Percentiles rank a stretch among this genome's conserved stretches.
These are phyloP conservation scores for Mollisiaceae sp. DNA, from an alignment of 2,329 filamentous ascomycete species.

Conservation along the genomic window DNA sequence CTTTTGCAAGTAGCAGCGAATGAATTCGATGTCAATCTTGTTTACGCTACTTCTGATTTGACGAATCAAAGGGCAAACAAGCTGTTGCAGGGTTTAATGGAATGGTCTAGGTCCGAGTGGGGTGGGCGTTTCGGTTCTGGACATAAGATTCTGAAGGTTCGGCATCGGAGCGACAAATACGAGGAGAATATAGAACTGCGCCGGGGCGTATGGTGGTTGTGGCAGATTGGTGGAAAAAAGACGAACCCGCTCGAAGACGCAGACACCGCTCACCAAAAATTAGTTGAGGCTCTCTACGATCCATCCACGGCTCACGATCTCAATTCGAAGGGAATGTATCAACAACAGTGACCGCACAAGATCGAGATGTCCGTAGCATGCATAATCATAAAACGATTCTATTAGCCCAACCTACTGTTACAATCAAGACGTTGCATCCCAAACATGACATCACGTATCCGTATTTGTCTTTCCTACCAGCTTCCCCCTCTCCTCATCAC, in stretches of 20 bases:
- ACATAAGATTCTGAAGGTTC: neutral
- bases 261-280: neutral
- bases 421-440: neutral
- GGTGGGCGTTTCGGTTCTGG: neutral
- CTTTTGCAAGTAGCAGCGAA: neutral
- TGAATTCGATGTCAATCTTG: neutral
- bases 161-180: neutral
- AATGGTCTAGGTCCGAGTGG: neutral
- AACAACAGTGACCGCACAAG: neutral
- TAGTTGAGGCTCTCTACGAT: neutral
- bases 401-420: conserved; percentile 4
- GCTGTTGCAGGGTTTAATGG: neutral
- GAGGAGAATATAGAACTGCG: neutral
- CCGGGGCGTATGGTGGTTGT: neutral
- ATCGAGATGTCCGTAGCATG: neutral
- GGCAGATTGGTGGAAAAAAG: too few relatives aligned
- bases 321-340: neutral
- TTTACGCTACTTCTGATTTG: neutral
- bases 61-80: neutral
- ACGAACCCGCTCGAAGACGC: too few relatives aligned
- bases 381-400: neutral
- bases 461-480: conserved; percentile 51
- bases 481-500: conserved; percentile 59
- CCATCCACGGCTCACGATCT: too few relatives aligned
- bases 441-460: conserved; percentile 14